These are phyloP conservation scores for Hymenoscyphus linearis DNA, from an alignment of 2,329 filamentous ascomycete species.

Conservation along the genomic window DNA sequence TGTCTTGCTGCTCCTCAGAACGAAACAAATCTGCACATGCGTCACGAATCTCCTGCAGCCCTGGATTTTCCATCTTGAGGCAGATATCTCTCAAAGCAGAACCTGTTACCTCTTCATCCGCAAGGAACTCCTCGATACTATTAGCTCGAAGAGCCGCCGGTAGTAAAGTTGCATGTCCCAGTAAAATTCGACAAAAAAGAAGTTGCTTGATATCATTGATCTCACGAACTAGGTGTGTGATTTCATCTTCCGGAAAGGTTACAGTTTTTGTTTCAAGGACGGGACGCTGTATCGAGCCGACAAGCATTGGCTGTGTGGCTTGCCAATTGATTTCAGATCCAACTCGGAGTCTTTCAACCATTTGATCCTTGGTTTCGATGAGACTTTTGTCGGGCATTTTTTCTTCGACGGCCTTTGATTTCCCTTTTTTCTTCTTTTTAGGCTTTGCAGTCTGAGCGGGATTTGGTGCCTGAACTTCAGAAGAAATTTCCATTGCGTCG, in stretches of 20 bases:
- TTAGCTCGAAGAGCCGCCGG: slow-evolving; percentile 39
- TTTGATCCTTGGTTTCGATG: slow-evolving; percentile 39
- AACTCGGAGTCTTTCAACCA: slow-evolving; percentile 36
- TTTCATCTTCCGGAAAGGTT: slow-evolving; percentile 38
- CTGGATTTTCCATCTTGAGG: slow-evolving; percentile 42
- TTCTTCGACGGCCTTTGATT: slow-evolving; percentile 13
- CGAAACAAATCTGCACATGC: slow-evolving; percentile 45
- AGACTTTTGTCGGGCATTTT: slow-evolving; percentile 34
- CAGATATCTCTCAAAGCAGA: slow-evolving; percentile 42
- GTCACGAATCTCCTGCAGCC: slow-evolving; percentile 45
- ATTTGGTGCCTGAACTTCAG: neutral
- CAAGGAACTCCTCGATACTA: slow-evolving; percentile 42
- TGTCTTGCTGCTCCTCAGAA: slow-evolving; percentile 34
- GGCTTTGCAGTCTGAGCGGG: slow-evolving; percentile 20
- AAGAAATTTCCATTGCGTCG: neutral
- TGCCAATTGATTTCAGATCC: slow-evolving; percentile 35
- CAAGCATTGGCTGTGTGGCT: slow-evolving; percentile 31
- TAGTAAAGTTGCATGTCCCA: slow-evolving; percentile 41
- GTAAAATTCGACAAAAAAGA: slow-evolving; percentile 43
- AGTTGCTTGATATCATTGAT: slow-evolving; percentile 44
- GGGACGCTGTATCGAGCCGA: slow-evolving; percentile 33
- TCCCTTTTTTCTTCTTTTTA: slow-evolving; percentile 33
- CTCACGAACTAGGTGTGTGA: slow-evolving; percentile 38
- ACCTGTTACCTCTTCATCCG: slow-evolving; percentile 37
- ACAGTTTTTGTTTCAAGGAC: slow-evolving; percentile 33